Conservation (phyloP, 192 early-diverging fungal genomes). For the Rhizoclosmatium globosum region DNA sequence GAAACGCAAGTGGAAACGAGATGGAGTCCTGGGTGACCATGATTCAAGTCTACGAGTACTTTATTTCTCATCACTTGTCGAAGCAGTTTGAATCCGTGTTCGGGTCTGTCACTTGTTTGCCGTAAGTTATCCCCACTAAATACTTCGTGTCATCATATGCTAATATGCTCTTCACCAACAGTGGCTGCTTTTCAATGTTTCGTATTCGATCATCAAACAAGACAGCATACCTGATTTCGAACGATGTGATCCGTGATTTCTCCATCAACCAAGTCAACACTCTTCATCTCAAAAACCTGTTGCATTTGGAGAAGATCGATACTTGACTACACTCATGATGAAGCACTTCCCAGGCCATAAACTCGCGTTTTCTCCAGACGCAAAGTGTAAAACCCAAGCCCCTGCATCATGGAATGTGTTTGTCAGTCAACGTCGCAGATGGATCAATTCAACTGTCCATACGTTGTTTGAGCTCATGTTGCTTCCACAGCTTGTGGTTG, state of each 20-base stretch:
- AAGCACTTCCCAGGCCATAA: conserved; percentile 92
- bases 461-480: conserved; percentile 92
- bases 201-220: conserved; percentile 71
- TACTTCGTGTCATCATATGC: too few relatives aligned
- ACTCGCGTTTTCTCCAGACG: conserved; percentile 88
- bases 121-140: too few relatives aligned
- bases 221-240: conserved; percentile 80
- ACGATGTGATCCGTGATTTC: conserved; percentile 76
- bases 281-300: conserved; percentile 92
- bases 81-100: conserved; percentile 98
- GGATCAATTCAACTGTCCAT: conserved; percentile 98
- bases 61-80: conserved; percentile 94
- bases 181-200: conserved; percentile 94
- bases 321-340: conserved; percentile 94
- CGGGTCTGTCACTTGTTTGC: conserved; percentile 96
- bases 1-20: conserved; percentile 98
- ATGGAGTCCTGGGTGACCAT: conserved; percentile 86
- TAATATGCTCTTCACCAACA: conserved; percentile 59
- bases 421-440: conserved; percentile 87
- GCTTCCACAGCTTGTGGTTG: conserved; percentile 95
- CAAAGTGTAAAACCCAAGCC: conserved; percentile 91
- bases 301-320: conserved; percentile 94
- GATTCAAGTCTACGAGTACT: conserved; percentile 99
- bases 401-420: conserved; percentile 86
- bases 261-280: conserved; percentile 63